Conservation (phyloP, 768 basidiomycete genomes). For the Leccinum longicurvipes region DNA sequence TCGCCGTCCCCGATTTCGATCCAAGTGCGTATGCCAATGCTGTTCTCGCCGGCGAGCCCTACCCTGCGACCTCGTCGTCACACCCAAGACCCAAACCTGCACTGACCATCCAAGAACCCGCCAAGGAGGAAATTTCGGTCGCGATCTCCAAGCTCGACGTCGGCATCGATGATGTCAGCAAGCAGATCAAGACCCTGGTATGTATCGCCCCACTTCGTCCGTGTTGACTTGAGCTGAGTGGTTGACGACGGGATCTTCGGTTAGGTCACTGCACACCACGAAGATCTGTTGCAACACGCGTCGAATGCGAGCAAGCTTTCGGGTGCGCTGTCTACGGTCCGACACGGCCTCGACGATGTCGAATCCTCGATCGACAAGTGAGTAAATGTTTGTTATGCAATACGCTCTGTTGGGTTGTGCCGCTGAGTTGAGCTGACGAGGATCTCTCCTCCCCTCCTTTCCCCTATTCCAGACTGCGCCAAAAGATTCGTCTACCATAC, state of each 20-base stretch:
- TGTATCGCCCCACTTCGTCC: conserved; percentile 22
- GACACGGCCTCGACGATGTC: conserved; percentile 68
- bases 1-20: conserved; percentile 74
- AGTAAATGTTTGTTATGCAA: conserved; percentile 11
- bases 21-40: conserved; percentile 90
- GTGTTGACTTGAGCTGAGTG: too few species aligned
- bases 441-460: neutral
- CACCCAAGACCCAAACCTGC: conserved; percentile 18
- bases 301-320: conserved; percentile 69
- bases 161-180: conserved; percentile 88
- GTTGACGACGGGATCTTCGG: neutral
- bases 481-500: conserved; percentile 85
- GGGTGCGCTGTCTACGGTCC: conserved; percentile 63
- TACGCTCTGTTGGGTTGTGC: neutral
- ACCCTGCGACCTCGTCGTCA: conserved; percentile 45
- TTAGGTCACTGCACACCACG: conserved; percentile 81
- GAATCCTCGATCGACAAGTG: conserved; percentile 77
- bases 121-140: conserved; percentile 84
- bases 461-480: conserved; percentile 56
- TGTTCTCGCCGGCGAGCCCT: conserved; percentile 78
- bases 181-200: conserved; percentile 84
- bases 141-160: conserved; percentile 85
- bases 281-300: conserved; percentile 79
- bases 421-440: neutral
- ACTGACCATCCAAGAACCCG: conserved; percentile 44